Percentiles rank a stretch among this genome's conserved stretches.
Conservation (phyloP, 2,329 filamentous ascomycete genomes). For the Ophiostoma piceae region DNA sequence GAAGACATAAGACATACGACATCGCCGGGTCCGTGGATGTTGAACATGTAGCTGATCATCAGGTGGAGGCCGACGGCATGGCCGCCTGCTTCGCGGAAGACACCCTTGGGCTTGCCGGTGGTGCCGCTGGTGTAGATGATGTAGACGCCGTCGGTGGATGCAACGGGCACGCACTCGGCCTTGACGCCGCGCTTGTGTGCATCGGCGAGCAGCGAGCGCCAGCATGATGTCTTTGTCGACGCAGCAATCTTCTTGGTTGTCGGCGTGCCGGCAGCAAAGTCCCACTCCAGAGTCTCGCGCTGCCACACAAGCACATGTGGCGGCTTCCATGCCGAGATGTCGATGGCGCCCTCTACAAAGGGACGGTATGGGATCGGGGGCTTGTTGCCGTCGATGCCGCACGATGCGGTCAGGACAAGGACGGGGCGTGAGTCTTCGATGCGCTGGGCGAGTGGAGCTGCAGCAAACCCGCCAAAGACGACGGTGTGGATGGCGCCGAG, state of each 20-base stretch:
- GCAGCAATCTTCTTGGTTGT: slow-evolving; percentile 12
- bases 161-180: slow-evolving; percentile 63
- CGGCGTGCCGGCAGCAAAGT: slow-evolving; percentile 53
- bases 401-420: slow-evolving; percentile 80
- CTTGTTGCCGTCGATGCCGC: slow-evolving; percentile 83
- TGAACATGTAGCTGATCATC: slow-evolving; percentile 77
- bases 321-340: slow-evolving; percentile 65
- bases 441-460: slow-evolving; percentile 74
- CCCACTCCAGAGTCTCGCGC: slow-evolving; percentile 69
- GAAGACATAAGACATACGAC: slow-evolving; percentile 40
- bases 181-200: slow-evolving; percentile 40
- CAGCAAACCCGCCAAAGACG: slow-evolving; percentile 88
- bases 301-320: slow-evolving; percentile 75
- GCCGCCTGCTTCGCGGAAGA: slow-evolving; percentile 74
- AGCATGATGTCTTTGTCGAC: slow-evolving; percentile 36
- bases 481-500: slow-evolving; percentile 85
- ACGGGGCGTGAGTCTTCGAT: slow-evolving; percentile 77
- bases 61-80: slow-evolving; percentile 81
- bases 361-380: slow-evolving; percentile 71
- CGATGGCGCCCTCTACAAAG: slow-evolving; percentile 68
- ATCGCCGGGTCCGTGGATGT: slow-evolving; percentile 75
- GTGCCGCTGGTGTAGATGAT: slow-evolving; percentile 87
- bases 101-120: slow-evolving; percentile 77
- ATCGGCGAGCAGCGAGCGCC: slow-evolving; percentile 70
- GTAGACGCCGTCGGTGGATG: slow-evolving; percentile 74